phyloP scores from a whole-genome alignment of 306 rosid species.

The Cicer chorassanicum region DNA sequence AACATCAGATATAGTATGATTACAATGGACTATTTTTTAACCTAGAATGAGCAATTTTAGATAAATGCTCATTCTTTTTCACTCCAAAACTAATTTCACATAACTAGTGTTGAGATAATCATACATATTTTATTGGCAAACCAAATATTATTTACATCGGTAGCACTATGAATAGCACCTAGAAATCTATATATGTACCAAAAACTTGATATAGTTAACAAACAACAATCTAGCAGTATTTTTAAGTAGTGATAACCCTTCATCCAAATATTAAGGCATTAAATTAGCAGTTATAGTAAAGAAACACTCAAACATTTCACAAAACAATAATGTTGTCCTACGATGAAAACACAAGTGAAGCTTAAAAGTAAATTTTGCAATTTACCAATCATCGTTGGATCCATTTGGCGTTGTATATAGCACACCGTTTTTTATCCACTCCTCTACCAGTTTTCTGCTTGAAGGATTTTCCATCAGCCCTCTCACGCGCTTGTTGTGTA shows the following conservation, averaged over 20 bases:
- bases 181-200: not conserved
- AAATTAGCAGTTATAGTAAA: not conserved
- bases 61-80: not conserved
- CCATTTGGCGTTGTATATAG: slow-evolving; percentile 88
- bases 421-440: slow-evolving; percentile 74
- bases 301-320: slow-evolving; percentile 28
- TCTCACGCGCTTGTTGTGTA: slow-evolving; percentile 74
- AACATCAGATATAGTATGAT: too few species aligned
- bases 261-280: not conserved
- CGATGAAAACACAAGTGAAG: slow-evolving; percentile 9
- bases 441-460: slow-evolving; percentile 64
- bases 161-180: not conserved
- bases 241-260: not conserved
- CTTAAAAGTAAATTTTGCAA: slow-evolving; percentile 25
- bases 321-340: slow-evolving; percentile 25
- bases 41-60: too few species aligned
- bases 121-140: not conserved
- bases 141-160: not conserved
- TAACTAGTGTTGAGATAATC: not conserved
- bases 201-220: slow-evolving; percentile 6
- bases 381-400: slow-evolving; percentile 95
- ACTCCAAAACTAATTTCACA: not conserved
- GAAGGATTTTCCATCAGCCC: slow-evolving; percentile 72
- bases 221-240: not conserved
- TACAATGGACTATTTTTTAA: not conserved